phyloP scores from a whole-genome alignment of 2,329 filamentous ascomycete genomes.

The Dactylellina sp. region DNA sequence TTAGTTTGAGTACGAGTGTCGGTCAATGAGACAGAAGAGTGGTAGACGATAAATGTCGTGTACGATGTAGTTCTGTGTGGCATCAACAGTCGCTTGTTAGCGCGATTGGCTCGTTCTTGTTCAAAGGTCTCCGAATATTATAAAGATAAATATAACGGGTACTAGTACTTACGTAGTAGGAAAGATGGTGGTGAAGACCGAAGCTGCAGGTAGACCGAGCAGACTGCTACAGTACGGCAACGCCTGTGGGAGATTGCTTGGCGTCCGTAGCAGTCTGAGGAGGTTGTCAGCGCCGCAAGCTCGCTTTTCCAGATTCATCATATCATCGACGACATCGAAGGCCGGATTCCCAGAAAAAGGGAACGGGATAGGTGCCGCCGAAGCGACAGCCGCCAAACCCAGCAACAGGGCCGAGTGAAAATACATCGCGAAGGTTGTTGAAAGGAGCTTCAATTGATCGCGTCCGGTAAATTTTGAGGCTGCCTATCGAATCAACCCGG shows the following conservation, averaged over 20 bases:
- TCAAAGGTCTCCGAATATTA: no score
- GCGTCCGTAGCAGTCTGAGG: conserved; percentile 21
- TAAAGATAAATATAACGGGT: no score
- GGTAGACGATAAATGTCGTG: conserved; percentile 20
- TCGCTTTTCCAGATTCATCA: conserved; percentile 10
- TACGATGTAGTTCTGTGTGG: conserved; percentile 2
- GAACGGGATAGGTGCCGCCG: conserved; percentile 19
- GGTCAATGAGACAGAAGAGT: conserved; percentile 3
- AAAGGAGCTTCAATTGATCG: no score
- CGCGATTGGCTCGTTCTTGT: no score
- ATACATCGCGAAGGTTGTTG: no score
- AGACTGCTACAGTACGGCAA: conserved; percentile 29
- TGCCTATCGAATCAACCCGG: no score
- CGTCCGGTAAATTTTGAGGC: no score
- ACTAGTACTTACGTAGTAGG: conserved; percentile 17
- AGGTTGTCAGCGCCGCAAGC: conserved; percentile 26
- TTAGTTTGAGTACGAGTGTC: conserved; percentile 16
- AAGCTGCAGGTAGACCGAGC: neutral
- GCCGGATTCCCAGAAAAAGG: conserved; percentile 22
- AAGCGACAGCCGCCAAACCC: conserved; percentile 20
- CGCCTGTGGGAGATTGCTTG: conserved; percentile 20
- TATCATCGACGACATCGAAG: conserved; percentile 23
- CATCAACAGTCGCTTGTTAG: neutral
- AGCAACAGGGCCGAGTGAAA: conserved; percentile 9
- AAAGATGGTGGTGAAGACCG: conserved; percentile 14